Base-by-base conservation (phyloP, 2,329 filamentous ascomycete species). In the Penicillium sp. region DNA sequence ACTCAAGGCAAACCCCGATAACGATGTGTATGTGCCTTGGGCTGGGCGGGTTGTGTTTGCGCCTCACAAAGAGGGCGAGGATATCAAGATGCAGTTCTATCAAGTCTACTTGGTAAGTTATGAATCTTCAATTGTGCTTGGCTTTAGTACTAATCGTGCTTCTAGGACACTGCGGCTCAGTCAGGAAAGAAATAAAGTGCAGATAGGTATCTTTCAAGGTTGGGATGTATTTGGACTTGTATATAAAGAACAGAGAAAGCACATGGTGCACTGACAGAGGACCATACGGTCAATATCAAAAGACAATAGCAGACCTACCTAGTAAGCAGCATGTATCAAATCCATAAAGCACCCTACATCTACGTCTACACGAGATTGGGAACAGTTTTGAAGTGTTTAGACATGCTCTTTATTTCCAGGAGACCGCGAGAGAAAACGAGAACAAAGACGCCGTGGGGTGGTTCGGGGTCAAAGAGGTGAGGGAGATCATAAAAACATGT, bases 51-150 rank as follows among this genome's bases (percentile, higher is more conserved):
- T 70, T 16, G 71, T 71, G 13, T 74, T 75, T 61, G 68, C 60
- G 24, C 57, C 58, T 3, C 48, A 54, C 21, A 54, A 58, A 49
- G 60, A 60, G 18, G 59, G 56, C 1, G 62, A 59, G 40, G 62
- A 44, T 40, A 49, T 69, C 16, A 73, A 66, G 60, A 74, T 75
- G 71, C 65, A 54, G 57, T 75, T 73, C 57, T 75, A 75, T 66
- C 72, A 74, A 59, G 72, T 75, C 55, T 75, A 75, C 57, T 58
- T 75, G 67, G 72, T 74, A 55, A 22, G 72, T 67, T 43, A 21
- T 7, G 24, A 36, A 34, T 21, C 36, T 45, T 34, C 10, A 10
- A 36, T 32, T 34, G 42, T 14, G n/a, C 18, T 44, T 22, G n/a
- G 14, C 27, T 51, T 22, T 24, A 53, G n/a, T 42, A 43, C 16